phyloP scores from a whole-genome alignment of 352 stramenopile genomes.

The Phytophthora citrophthora region DNA sequence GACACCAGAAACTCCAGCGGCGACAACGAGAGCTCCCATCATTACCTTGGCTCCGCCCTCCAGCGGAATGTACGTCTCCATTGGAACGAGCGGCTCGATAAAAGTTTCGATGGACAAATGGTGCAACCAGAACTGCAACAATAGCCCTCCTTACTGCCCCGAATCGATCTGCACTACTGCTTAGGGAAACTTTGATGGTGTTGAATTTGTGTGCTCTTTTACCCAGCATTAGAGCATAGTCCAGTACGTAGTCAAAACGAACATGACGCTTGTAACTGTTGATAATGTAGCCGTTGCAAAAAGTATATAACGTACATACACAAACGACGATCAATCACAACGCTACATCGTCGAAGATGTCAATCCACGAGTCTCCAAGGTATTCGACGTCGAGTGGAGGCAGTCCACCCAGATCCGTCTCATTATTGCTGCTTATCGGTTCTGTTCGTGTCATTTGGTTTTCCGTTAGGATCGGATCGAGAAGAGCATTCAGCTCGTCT shows the following conservation, averaged over 20 bases:
- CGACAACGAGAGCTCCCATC: slow-evolving; percentile 1
- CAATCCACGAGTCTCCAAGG: slow-evolving; percentile 32
- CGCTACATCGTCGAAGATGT: slow-evolving; percentile 33
- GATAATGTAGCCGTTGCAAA: neutral
- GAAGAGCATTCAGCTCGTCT: slow-evolving; percentile 31
- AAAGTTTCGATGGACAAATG: slow-evolving; percentile 33
- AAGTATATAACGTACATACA: neutral
- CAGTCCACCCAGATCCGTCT: slow-evolving; percentile 10
- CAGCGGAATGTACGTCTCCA: slow-evolving; percentile 20
- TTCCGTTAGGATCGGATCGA: slow-evolving; percentile 29
- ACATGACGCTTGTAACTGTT: neutral
- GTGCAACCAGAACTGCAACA: slow-evolving; percentile 42
- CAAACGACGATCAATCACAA: slow-evolving; percentile 9
- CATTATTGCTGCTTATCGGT: neutral
- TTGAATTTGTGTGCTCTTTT: too few relatives aligned
- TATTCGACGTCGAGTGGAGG: slow-evolving; percentile 30
- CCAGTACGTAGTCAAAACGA: too few relatives aligned
- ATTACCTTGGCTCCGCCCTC: slow-evolving; percentile 3
- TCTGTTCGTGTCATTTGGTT: neutral
- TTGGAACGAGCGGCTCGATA: slow-evolving; percentile 20
- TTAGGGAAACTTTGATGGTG: slow-evolving; percentile 2
- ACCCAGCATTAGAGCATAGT: too few relatives aligned
- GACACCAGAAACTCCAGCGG: neutral
- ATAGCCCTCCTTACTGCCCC: slow-evolving; percentile 30
- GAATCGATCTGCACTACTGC: slow-evolving; percentile 22